Base-by-base conservation (phyloP, 2,329 filamentous ascomycete genomes). In the Aspergillus bombycis region DNA sequence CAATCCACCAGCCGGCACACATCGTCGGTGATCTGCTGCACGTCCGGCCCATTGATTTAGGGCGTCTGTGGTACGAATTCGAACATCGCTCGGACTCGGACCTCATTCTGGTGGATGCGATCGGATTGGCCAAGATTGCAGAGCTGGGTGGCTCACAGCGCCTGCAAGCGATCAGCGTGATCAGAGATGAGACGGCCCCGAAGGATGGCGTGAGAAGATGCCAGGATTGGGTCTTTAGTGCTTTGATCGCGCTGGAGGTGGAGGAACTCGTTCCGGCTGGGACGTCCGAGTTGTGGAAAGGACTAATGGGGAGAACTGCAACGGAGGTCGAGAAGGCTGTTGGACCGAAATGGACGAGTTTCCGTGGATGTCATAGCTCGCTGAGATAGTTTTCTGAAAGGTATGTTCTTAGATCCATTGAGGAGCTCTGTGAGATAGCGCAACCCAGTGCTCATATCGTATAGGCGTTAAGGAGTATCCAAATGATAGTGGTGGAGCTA, bases 151-250 rank as follows among this genome's bases (percentile, higher is more conserved):
- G 61, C 3, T 58, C 66, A 30, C 67, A 71, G 55, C 66, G 69
- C 4, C 61, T 57, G 45, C 60, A 65, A 21, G 70, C 60, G 1
- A 69, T 72, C 10, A 55, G 60, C 41, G 54, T 71, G 4, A 68
- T 74, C 7, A 62, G 62, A 19, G 58, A 60, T 11, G 67, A 69
- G 48, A 60, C 62, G 16, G 67, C 70, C 4, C 70, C 72, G 1
- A 64, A 60, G 36, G 64, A 73, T 60, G 68, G 69, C 8, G 64
- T 43, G 30, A 36, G 62, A 19, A 65, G 64, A 32, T 72, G 70
- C 38, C 72, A 74, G 62, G 68, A 74, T 60, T 73, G 71, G 70
- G 61, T 67, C 21, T 70, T 72, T 58, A 67, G 68, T 56, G 63
- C 68, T 1, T 62, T 74, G 56, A 54, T 73, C 23, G 62, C 68